Evolutionary conservation across 169 alveolate genomes (phyloP), one percentile per base, ranked within the genome.

Genomic region (Plasmodium falciparum): DNA sequence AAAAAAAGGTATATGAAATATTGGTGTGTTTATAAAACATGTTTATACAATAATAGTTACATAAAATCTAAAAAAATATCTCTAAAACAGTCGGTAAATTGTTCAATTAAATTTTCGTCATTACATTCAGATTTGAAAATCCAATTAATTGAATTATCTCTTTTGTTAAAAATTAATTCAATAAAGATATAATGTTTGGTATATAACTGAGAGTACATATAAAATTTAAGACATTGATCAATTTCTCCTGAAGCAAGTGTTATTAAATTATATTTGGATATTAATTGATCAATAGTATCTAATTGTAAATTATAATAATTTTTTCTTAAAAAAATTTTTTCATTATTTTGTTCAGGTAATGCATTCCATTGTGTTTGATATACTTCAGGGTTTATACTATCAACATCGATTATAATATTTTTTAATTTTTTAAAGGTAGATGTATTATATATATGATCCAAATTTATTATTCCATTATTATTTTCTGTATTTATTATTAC

Each of bases 231-330:
- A 54, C 88, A 72, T 33, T 86, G 86, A 33, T 86, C 78, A 13
- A 86, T 86, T 86, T 86, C 92, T 26, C 92, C 92, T 8, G 92
- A 86, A 1, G 92, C 92, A 12, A 86, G 74, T 8, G 75, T 73
- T 22, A 73, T 66, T 43, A 86, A 61, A 54, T 86, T 86, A 67
- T 86, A 86, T 86, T 73, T 86, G 17, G 92, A 71, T 72, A 86
- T 61, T 15, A 86, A 45, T 11, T 86, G 88, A 43, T 86, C 92
- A 50, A 86, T 71, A 22, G 92, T 54, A 61, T 86, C 92, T 86
- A 86, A 61, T 73, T 70, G 58, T 39, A 86, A 86, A 66, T 73
- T 86, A 15, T 86, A 61, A 29, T 72, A 49, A 86, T 86, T 86
- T 71, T 86, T 86, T 86, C 88, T 71, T 71, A 86, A 61, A 72